These are phyloP conservation scores for Castanea crenata DNA, from an alignment of 306 rosid species.

Conservation along the genomic window DNA sequence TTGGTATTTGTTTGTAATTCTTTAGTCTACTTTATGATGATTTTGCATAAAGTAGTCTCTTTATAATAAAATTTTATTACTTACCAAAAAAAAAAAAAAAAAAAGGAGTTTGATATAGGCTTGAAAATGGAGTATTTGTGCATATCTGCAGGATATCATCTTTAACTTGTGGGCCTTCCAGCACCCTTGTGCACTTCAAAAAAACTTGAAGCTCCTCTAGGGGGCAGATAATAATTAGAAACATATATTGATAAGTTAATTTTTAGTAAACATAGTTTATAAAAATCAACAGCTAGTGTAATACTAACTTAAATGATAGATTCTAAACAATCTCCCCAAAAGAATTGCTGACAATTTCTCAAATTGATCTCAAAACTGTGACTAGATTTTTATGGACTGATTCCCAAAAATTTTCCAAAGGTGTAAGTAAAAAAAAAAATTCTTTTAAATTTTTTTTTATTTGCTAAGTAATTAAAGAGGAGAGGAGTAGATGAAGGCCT, in stretches of 20 bases:
- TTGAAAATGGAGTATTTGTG: background rate
- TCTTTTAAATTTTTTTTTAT: too few species aligned
- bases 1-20: too few species aligned
- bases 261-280: background rate
- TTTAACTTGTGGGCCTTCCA: background rate
- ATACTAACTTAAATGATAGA: background rate
- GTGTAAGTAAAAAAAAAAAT: background rate
- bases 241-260: background rate
- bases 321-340: background rate
- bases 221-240: background rate
- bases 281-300: background rate
- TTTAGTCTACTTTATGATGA: too few species aligned
- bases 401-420: background rate
- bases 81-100: too few species aligned
- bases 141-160: background rate
- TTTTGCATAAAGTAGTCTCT: too few species aligned
- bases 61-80: too few species aligned
- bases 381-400: too few species aligned
- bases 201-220: background rate
- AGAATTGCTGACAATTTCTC: background rate
- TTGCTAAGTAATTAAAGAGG: too few species aligned
- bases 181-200: background rate
- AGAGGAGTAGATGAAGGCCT: too few species aligned
- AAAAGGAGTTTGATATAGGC: background rate
- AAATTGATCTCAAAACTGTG: background rate